Percentiles rank a stretch among this genome's conserved stretches.
phyloP scores from a whole-genome alignment of 129 eudicot genomes.

The Tagetes erecta region DNA sequence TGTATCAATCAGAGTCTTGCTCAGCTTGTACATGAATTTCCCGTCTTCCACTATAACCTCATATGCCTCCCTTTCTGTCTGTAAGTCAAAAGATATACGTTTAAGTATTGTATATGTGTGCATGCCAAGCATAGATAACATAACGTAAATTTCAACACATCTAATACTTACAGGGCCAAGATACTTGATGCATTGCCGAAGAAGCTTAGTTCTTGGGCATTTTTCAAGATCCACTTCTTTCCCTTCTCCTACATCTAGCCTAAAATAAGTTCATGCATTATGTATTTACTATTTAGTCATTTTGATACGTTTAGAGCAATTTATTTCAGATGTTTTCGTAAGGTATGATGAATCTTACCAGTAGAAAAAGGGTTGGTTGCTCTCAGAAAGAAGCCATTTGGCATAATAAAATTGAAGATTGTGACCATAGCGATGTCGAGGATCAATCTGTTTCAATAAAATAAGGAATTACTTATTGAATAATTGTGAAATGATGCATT shows the following conservation, averaged over 20 bases:
- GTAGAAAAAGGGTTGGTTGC: constrained; percentile 87
- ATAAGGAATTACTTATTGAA: background rate
- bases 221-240: constrained; percentile 69
- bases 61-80: constrained; percentile 79
- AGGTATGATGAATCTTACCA: constrained; percentile 56
- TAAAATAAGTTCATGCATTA: constrained; percentile 29
- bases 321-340: background rate
- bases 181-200: constrained; percentile 85
- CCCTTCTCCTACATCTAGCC: constrained; percentile 95
- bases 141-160: background rate
- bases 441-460: constrained; percentile 66
- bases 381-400: constrained; percentile 72
- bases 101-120: constrained; percentile 6
- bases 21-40: constrained; percentile 57
- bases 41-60: constrained; percentile 70
- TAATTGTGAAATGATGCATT: background rate
- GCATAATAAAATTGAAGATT: constrained; percentile 79
- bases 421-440: constrained; percentile 96
- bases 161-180: constrained; percentile 80
- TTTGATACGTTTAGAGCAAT: constrained; percentile 15
- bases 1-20: constrained; percentile 59
- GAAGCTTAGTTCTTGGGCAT: constrained; percentile 77
- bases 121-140: constrained; percentile 4
- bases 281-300: background rate
- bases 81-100: constrained; percentile 10